These are phyloP conservation scores for Aegilops longissima DNA, from an alignment of 176 grass and related monocot species.

Conservation along the genomic window DNA sequence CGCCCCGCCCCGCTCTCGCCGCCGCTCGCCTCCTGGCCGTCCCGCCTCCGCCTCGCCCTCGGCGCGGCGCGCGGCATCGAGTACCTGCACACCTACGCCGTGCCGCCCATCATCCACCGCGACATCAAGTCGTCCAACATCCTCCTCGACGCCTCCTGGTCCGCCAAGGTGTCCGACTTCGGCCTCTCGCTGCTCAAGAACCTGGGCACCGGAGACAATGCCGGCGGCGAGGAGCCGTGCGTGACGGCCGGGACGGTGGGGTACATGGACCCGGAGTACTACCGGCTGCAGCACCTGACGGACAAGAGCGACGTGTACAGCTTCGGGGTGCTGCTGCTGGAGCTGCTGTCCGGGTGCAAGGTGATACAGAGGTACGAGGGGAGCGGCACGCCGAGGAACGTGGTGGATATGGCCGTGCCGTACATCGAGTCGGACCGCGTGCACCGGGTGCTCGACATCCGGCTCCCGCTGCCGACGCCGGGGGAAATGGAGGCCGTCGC, in stretches of 20 bases:
- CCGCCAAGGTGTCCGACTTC: conserved; percentile 84
- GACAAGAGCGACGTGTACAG: conserved; percentile 96
- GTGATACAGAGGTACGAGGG: conserved; percentile 68
- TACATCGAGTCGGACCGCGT: conserved; percentile 64
- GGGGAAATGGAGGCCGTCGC: conserved; percentile 86
- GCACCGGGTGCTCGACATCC: conserved; percentile 67
- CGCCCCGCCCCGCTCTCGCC: conserved; percentile 17
- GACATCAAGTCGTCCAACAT: conserved; percentile 97
- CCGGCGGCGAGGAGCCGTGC: conserved; percentile 35
- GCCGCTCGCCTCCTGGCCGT: conserved; percentile 52
- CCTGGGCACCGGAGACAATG: not conserved
- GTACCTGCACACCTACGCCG: conserved; percentile 93
- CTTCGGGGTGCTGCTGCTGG: conserved; percentile 81
- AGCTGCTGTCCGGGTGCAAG: conserved; percentile 74
- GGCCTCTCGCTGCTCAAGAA: conserved; percentile 68
- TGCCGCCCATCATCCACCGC: conserved; percentile 88
- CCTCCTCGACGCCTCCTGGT: conserved; percentile 73
- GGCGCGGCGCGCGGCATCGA: conserved; percentile 88
- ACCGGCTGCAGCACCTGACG: conserved; percentile 81
- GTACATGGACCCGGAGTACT: conserved; percentile 99
- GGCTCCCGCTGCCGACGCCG: conserved; percentile 77
- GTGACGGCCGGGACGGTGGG: conserved; percentile 77
- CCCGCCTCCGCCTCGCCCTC: conserved; percentile 70
- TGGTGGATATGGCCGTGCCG: conserved; percentile 71
- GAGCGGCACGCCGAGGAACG: conserved; percentile 78